These are phyloP conservation scores for Nemophila menziesii DNA, from an alignment of 257 asterid species.

Conservation along the genomic window DNA sequence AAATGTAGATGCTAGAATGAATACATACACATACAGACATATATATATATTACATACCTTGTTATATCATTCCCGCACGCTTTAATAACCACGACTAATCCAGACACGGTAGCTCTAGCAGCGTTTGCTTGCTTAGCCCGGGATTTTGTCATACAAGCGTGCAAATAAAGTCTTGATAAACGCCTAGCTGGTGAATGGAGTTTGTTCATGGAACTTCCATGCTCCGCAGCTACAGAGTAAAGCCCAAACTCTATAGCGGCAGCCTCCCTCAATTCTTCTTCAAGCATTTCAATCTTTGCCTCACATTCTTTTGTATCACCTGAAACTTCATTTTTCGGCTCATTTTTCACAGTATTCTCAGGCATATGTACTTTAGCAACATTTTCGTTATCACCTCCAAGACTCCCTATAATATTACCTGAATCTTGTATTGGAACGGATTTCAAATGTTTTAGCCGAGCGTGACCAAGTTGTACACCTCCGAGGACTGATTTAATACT, in stretches of 20 bases:
- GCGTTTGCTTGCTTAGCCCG: constrained; percentile 65
- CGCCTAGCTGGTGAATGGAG: constrained; percentile 90
- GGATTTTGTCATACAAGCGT: constrained; percentile 44
- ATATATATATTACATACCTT: constrained; percentile 30
- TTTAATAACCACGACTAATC: constrained; percentile 74
- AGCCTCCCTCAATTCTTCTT: constrained; percentile 74
- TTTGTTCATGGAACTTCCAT: constrained; percentile 59
- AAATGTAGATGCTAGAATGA: neutral
- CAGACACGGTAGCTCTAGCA: constrained; percentile 73
- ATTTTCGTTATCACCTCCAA: constrained; percentile 24
- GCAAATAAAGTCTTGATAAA: constrained; percentile 60
- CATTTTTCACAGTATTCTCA: constrained; percentile 25
- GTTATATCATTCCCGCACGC: constrained; percentile 93
- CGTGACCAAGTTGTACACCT: constrained; percentile 30
- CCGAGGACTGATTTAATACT: constrained; percentile 23
- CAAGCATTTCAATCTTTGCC: constrained; percentile 46
- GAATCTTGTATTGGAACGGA: constrained; percentile 34
- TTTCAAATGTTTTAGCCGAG: constrained; percentile 40
- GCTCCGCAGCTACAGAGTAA: constrained; percentile 73
- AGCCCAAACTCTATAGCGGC: constrained; percentile 77
- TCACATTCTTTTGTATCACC: constrained; percentile 36
- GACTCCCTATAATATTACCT: constrained; percentile 19
- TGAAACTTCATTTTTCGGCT: constrained; percentile 20
- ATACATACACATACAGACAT: neutral
- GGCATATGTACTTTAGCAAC: constrained; percentile 25